Base-by-base conservation (phyloP, 2,329 filamentous ascomycete species). In the Epichloe uncinata region DNA sequence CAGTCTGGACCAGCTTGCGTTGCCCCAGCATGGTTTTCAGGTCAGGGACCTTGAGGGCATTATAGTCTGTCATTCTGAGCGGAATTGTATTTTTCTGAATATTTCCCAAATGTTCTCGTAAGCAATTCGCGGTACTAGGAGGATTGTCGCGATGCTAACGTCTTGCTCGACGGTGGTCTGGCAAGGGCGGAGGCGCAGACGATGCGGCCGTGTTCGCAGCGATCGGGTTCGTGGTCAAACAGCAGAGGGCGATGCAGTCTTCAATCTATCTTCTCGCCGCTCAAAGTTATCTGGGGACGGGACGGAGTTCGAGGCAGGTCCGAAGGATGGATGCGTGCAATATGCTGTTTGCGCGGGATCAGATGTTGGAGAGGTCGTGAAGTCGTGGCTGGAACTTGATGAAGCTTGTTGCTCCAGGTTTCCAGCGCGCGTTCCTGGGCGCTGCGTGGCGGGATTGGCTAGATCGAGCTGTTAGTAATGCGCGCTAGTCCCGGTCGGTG, bases 21-120 rank as follows among this genome's bases (percentile, higher is more conserved):
- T 87, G 82, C 55, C 81, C 79, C 58, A 90, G 80, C 45, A 91
- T 75, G 69, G 87, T 84, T 73, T 87, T 86, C 48, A 93, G 81
- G 69, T 93, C 87, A 37, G 85, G 84, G 52, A 91, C 87, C 73
- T 91, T 91, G 67, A 88, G 77, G 51, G 83, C 78, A 48, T 74
- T 70, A 72, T 89, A 90, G 63, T 88, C 84, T 58, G 80, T 70
- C 82, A 87, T 86, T 51, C 47, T 54, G 51, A 30, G 26, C 42
- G 22, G 36, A 20, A 18, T 11, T 9, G 15, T 16, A 34, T 38
- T 47, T 34, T 18, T n/a, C 20, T 15, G 13, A 4, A 36, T 42
- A 26, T 2, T 41, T 16, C 15, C 30, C 12, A 45, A 5, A 20
- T 42, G 45, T 26, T 42, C 13, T 41, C 7, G 42, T 16, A 26